Percentiles rank a stretch among this genome's conserved stretches.
phyloP scores from a whole-genome alignment of 768 basidiomycete species.

The Leccinum subtestaceum region DNA sequence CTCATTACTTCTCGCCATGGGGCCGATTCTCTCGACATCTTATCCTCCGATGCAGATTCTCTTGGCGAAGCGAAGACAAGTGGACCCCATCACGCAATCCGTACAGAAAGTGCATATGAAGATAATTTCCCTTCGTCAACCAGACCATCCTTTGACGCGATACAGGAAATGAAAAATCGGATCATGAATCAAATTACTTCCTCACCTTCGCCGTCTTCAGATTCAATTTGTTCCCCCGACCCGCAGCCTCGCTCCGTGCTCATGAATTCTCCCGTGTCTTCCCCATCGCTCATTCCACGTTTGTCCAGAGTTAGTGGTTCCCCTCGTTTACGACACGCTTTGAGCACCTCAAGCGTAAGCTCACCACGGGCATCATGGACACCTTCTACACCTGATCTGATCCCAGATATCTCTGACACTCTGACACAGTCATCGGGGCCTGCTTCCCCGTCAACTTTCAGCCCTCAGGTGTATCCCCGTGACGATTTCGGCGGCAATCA shows the following conservation, averaged over 20 bases:
- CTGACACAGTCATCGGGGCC: slow-evolving; percentile 53
- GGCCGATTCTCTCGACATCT: slow-evolving; percentile 2
- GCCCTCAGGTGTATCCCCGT: slow-evolving; percentile 27
- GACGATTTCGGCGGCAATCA: slow-evolving; percentile 11
- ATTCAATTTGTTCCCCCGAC: slow-evolving; percentile 14
- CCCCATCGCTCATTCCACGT: slow-evolving; percentile 32
- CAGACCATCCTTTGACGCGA: slow-evolving; percentile 45
- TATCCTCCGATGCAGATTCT: slow-evolving; percentile 1
- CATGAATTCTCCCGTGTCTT: slow-evolving; percentile 7
- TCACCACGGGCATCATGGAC: slow-evolving; percentile 32
- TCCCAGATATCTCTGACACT: slow-evolving; percentile 58
- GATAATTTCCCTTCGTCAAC: slow-evolving; percentile 8
- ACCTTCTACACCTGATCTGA: slow-evolving; percentile 59
- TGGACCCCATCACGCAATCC: slow-evolving; percentile 9
- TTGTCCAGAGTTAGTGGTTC: slow-evolving; percentile 24
- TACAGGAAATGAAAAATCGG: slow-evolving; percentile 63
- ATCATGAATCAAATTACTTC: slow-evolving; percentile 39
- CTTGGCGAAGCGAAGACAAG: slow-evolving; percentile 13
- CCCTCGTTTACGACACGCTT: slow-evolving; percentile 25
- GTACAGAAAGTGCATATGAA: slow-evolving; percentile 13
- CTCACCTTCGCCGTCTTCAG: slow-evolving; percentile 23
- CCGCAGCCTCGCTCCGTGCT: slow-evolving; percentile 10
- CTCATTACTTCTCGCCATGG: slow-evolving; percentile 6
- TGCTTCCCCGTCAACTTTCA: slow-evolving; percentile 47
- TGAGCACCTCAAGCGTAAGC: slow-evolving; percentile 28